phyloP scores from a whole-genome alignment of 2,329 filamentous ascomycete species.

The Verticillium dahliae region DNA sequence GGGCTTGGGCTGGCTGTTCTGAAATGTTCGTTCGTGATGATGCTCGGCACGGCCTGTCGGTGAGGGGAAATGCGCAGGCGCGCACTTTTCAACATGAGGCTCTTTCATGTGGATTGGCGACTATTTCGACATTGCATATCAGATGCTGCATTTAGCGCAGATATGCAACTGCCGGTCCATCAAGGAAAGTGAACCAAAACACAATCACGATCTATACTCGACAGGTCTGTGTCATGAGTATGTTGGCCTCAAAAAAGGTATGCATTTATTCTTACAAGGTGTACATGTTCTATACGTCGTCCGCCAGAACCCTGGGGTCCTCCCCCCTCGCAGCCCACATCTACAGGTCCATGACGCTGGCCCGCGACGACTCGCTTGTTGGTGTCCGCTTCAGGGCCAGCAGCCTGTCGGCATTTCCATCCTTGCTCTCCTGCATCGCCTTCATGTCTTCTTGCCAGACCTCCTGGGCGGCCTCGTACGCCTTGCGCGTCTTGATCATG shows the following conservation, averaged over 20 bases:
- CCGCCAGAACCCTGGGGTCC: neutral
- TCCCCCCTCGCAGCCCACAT: neutral
- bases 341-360: neutral
- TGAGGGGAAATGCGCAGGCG: slow-evolving; percentile 19
- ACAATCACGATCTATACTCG: too few relatives aligned
- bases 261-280: neutral
- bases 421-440: slow-evolving; percentile 22
- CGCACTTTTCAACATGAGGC: slow-evolving; percentile 15
- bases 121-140: neutral
- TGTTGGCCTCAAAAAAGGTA: neutral
- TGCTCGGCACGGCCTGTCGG: slow-evolving; percentile 11
- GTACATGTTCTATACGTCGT: neutral
- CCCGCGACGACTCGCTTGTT: neutral
- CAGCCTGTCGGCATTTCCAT: slow-evolving; percentile 25
- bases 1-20: slow-evolving; percentile 13
- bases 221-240: neutral
- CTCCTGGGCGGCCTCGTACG: slow-evolving; percentile 15
- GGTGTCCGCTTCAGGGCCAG: slow-evolving; percentile 19
- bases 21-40: slow-evolving; percentile 18
- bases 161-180: neutral
- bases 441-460: slow-evolving; percentile 24
- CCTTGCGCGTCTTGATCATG: slow-evolving; percentile 24
- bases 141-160: neutral
- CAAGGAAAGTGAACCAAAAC: too few relatives aligned
- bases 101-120: neutral